Base-by-base conservation (phyloP, 176 grass and related monocot species). In the Zea luxurians region DNA sequence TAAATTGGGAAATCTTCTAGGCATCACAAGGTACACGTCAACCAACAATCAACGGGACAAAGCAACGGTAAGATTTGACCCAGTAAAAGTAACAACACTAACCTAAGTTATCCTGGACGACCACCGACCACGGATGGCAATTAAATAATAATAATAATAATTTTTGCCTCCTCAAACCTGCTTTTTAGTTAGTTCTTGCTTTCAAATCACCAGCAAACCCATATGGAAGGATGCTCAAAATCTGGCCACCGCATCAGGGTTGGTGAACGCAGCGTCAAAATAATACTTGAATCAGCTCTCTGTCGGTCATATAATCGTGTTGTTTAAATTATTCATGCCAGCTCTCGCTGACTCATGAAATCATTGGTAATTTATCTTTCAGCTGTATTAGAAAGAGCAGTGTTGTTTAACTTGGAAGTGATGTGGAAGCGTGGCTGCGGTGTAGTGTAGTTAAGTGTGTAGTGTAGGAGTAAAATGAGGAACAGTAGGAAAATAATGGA, bases 401-500 rank as follows among this genome's bases (percentile, higher is more conserved):
- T 76, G 60, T 85, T 40, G 38, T 2, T 40, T 40, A 40, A 40
- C 38, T 40, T 40, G 38, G 38, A 40, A 40, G 38, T 40, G 4
- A 40, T 40, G 38, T 40, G 38, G 38, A 80, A 48, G 71, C 34
- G 64, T 76, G 71, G 67, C 42, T 71, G 15, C 4, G 21, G 13
- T 45, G 66, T 62, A 36, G 57, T 58, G 43, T 11, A 71, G 63
- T n/a, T n/a, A n/a, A n/a, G n/a, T n/a, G n/a, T n/a, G n/a, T n/a
- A n/a, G n/a, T n/a, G n/a, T n/a, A 64, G 3, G 53, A 69, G 61
- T 48, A 74, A 21, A 72, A 72, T 27, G 40, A 11, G 9, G 40
- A 52, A 78, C 21, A 84, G 5, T 64, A 75, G 3, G 16, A 71
- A 78, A 84, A 76, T 77, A 18, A 80, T 76, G 70, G 54, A 57